Base-by-base conservation (phyloP, 768 basidiomycete genomes). In the Russula sp. region DNA sequence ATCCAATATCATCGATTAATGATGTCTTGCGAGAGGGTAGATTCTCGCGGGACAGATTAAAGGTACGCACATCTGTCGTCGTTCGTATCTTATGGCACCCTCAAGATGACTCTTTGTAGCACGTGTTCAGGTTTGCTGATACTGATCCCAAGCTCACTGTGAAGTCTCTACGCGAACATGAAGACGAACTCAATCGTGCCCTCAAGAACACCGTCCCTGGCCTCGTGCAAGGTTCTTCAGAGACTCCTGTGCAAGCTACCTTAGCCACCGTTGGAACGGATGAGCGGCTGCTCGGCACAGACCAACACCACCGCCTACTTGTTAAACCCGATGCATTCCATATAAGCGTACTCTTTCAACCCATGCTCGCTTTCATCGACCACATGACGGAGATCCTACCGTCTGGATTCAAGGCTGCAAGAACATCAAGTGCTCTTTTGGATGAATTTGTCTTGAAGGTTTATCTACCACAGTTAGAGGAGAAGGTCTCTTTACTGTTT, bases 131-230 rank as follows among this genome's bases (percentile, higher is more conserved):
- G 55, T 95, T 99, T 71, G 82, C 84, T 39, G 96, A 99, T 66
- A 93, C 94, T 18, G 94, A 98, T 72, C 68, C 77, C 35, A 96
- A 92, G 72, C 72, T 80, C 18, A 80, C 86, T 6, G 80, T 77
- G 61, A 92, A 87, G 69, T 74, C 79, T 11, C 82, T 98, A 49
- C 85, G 84, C 68, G 75, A 76, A 6, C 84, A 94, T 68, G 95
- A 98, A 75, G 91, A 96, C 61, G 87, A 89, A 51, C 81, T 99
- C 34, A 89, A 86, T 22, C 81, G 83, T 44, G 84, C 91, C 1
- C 80, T 99, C 34, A 89, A 88, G 72, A 87, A 93, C 44, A 95
- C 91, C 0, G 94, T 98, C 73, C 97, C 97, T 0, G 97, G 97
- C 20, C 81, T 99, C 48, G 94, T 94, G 8, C 85, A 90, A 47